phyloP scores from a whole-genome alignment of 108 stramenopile genomes.

The Fragilariopsis cylindrus region DNA sequence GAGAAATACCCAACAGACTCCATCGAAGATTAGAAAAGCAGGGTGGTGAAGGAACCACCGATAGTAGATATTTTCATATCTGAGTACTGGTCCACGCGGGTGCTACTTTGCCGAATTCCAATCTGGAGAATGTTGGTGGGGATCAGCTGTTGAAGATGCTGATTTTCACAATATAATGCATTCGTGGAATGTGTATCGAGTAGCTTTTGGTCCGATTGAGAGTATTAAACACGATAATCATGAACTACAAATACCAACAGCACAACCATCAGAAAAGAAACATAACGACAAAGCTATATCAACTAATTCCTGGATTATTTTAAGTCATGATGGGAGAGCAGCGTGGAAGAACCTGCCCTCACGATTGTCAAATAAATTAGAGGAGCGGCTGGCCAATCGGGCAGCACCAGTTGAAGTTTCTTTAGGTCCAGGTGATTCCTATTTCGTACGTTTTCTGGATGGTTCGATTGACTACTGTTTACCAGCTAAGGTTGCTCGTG shows the following conservation, averaged over 20 bases:
- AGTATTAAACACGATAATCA: constrained; percentile 9
- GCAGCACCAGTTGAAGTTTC: constrained; percentile 75
- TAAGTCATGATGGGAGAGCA: constrained; percentile 64
- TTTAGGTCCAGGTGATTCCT: constrained; percentile 67
- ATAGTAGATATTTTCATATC: constrained; percentile 41
- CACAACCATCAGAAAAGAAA: background rate
- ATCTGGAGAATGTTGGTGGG: constrained; percentile 78
- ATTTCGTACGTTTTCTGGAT: constrained; percentile 79
- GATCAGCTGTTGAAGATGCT: constrained; percentile 40
- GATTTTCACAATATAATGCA: constrained; percentile 56
- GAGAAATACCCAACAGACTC: constrained; percentile 41
- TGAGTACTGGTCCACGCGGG: constrained; percentile 64
- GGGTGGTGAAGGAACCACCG: background rate
- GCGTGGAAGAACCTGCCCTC: constrained; percentile 79
- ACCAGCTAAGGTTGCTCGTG: constrained; percentile 55
- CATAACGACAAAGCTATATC: background rate
- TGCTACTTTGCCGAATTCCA: constrained; percentile 74
- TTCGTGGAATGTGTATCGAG: constrained; percentile 66
- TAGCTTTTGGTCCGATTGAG: constrained; percentile 63
- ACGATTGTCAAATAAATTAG: constrained; percentile 55
- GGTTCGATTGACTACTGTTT: constrained; percentile 73
- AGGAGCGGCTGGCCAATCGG: constrained; percentile 33
- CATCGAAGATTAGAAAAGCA: constrained; percentile 39
- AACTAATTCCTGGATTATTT: constrained; percentile 63
- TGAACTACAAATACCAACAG: background rate